These are phyloP conservation scores for Selenicereus undatus DNA, from an alignment of 148 eudicot species.

Conservation along the genomic window DNA sequence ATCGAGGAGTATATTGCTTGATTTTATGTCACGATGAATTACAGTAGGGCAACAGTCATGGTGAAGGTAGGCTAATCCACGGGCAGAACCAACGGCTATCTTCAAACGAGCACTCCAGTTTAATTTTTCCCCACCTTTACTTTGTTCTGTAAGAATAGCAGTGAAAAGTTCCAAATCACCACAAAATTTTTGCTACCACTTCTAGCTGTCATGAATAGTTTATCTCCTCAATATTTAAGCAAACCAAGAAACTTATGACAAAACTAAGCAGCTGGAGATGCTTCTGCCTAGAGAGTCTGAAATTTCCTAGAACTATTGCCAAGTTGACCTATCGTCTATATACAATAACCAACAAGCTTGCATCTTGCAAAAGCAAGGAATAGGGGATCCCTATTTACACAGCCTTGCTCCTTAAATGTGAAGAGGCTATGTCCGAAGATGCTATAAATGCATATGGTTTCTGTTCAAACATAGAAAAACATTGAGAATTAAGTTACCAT, in stretches of 20 bases:
- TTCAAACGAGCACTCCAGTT: slow-evolving; percentile 73
- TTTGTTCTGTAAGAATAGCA: slow-evolving; percentile 35
- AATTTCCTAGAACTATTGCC: too few relatives aligned
- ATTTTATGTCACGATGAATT: slow-evolving; percentile 89
- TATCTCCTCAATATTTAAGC: too few relatives aligned
- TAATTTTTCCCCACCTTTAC: slow-evolving; percentile 38
- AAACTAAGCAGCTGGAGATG: too few relatives aligned
- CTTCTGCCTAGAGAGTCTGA: too few relatives aligned
- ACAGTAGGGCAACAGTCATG: slow-evolving; percentile 92
- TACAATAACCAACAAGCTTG: neutral
- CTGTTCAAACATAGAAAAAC: neutral
- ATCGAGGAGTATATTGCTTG: slow-evolving; percentile 92
- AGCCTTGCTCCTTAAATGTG: neutral
- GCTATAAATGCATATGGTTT: neutral
- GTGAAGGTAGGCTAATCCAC: slow-evolving; percentile 91
- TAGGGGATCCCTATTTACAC: neutral
- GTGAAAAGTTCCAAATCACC: neutral
- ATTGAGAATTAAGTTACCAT: slow-evolving; percentile 41
- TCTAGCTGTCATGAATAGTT: neutral
- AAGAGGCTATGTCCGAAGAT: neutral
- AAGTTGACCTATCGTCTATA: too few relatives aligned
- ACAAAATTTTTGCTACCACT: neutral
- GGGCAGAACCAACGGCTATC: slow-evolving; percentile 85
- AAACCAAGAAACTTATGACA: too few relatives aligned
- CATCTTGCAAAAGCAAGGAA: neutral